Conservation (phyloP, 139 green algal genomes). For the Cymbomonas tetramitiformis region DNA sequence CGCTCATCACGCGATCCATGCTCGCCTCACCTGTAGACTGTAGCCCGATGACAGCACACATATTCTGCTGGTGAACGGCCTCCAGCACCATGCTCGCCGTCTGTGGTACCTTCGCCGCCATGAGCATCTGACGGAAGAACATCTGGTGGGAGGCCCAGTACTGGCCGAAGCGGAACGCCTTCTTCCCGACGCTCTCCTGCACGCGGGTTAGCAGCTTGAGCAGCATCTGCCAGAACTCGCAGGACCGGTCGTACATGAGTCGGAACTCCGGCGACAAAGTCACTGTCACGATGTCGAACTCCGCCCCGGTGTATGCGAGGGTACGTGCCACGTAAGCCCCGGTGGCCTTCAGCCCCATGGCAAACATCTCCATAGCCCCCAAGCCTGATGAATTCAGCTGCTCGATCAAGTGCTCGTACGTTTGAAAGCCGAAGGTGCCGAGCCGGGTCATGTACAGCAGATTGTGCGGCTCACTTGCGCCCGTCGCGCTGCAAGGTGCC, state of each 20-base stretch:
- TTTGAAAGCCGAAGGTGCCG: conserved; percentile 33
- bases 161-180: not conserved
- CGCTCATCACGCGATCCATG: conserved; percentile 26
- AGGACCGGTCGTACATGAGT: conserved; percentile 52
- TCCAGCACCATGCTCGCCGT: conserved; percentile 41
- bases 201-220: not conserved
- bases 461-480: conserved; percentile 69
- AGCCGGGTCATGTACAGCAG: conserved; percentile 76
- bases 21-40: conserved; percentile 70
- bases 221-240: conserved; percentile 44
- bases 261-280: conserved; percentile 1
- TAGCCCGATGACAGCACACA: conserved; percentile 58
- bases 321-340: conserved; percentile 66
- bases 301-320: conserved; percentile 52
- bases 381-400: conserved; percentile 12
- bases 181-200: no score
- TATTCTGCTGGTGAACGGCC: conserved; percentile 38
- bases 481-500: conserved; percentile 72
- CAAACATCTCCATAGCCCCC: conserved; percentile 41
- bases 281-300: conserved; percentile 46
- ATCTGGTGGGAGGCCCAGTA: conserved; percentile 47
- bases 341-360: conserved; percentile 53
- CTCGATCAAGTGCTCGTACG: conserved; percentile 25
- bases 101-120: conserved; percentile 51
- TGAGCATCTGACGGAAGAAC: conserved; percentile 68